Evolutionary conservation across 805 yeast genomes (phyloP).

Genomic region (Starmerella roubikii): DNA sequence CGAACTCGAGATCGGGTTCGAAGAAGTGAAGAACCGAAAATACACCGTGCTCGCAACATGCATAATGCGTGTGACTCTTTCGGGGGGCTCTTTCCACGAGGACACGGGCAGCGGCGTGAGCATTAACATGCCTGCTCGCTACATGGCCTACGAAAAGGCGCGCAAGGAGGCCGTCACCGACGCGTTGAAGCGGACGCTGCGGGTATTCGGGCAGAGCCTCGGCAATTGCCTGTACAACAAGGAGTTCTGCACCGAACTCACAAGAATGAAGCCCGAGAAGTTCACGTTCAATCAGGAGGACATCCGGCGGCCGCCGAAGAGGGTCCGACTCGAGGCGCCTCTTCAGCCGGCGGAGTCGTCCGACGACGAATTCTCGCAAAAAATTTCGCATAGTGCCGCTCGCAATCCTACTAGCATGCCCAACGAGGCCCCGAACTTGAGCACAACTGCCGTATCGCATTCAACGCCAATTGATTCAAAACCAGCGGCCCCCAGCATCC

Average conservation of each 20-base stretch:
- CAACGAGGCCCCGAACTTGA: not conserved
- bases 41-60: conserved; percentile 25
- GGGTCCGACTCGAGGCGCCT: conserved; percentile 1
- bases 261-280: conserved; percentile 26
- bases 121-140: conserved; percentile 34
- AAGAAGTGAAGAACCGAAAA: conserved; percentile 21
- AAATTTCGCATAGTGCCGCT: no score
- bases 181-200: conserved; percentile 63
- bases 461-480: not conserved
- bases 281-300: conserved; percentile 15
- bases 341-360: not conserved
- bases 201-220: conserved; percentile 66
- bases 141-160: conserved; percentile 55
- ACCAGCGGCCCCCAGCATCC: not conserved
- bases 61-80: conserved; percentile 47
- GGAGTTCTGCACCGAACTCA: conserved; percentile 31
- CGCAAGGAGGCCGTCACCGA: conserved; percentile 69
- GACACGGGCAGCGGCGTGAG: conserved; percentile 57
- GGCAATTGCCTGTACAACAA: conserved; percentile 36
- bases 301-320: conserved; percentile 18
- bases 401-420: not conserved
- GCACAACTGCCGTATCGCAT: not conserved
- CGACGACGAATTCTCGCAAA: no score
- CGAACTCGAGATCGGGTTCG: conserved; percentile 42
- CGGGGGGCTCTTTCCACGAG: conserved; percentile 62